These are phyloP conservation scores for Ephemerocybe angulata DNA, from an alignment of 768 basidiomycete species.

Conservation along the genomic window DNA sequence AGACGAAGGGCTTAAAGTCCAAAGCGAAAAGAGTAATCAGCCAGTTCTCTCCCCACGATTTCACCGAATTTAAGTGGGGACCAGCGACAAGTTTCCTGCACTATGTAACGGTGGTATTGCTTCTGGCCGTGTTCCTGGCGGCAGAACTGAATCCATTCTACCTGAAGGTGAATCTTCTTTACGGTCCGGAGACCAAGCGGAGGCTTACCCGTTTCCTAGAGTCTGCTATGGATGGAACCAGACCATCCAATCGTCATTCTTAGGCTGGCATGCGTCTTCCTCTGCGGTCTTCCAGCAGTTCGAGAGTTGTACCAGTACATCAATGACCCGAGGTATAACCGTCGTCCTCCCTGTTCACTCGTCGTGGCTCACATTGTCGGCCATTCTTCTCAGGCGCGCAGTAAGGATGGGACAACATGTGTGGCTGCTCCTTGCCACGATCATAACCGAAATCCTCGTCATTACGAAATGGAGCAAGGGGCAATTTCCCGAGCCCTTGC, in stretches of 20 bases:
- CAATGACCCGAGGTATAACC: constrained; percentile 68
- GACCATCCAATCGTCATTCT: constrained; percentile 82
- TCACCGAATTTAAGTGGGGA: constrained; percentile 87
- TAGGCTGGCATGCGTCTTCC: constrained; percentile 69
- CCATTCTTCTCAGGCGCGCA: constrained; percentile 50
- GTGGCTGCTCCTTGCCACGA: constrained; percentile 84
- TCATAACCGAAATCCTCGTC: constrained; percentile 74
- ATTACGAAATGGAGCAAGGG: constrained; percentile 82
- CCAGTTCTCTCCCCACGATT: constrained; percentile 86
- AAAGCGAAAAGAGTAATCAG: constrained; percentile 77
- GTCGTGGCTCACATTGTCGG: neutral
- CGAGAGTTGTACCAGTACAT: constrained; percentile 82
- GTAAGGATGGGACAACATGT: constrained; percentile 88
- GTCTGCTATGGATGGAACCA: constrained; percentile 83
- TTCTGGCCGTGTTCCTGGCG: constrained; percentile 75
- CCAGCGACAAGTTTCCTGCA: constrained; percentile 70
- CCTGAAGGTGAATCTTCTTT: constrained; percentile 56
- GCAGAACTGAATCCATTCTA: constrained; percentile 89
- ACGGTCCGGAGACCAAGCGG: neutral
- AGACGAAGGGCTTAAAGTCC: constrained; percentile 71
- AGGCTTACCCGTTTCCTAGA: constrained; percentile 35
- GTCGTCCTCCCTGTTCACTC: constrained; percentile 7
- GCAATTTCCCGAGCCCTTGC: constrained; percentile 62
- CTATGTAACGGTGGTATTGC: constrained; percentile 69
- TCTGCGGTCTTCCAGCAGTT: constrained; percentile 84